Evolutionary conservation across 2,329 filamentous ascomycete species (phyloP), one percentile per base, ranked within the genome.

Genomic region (Cladosporium austrohemisphaericum): DNA sequence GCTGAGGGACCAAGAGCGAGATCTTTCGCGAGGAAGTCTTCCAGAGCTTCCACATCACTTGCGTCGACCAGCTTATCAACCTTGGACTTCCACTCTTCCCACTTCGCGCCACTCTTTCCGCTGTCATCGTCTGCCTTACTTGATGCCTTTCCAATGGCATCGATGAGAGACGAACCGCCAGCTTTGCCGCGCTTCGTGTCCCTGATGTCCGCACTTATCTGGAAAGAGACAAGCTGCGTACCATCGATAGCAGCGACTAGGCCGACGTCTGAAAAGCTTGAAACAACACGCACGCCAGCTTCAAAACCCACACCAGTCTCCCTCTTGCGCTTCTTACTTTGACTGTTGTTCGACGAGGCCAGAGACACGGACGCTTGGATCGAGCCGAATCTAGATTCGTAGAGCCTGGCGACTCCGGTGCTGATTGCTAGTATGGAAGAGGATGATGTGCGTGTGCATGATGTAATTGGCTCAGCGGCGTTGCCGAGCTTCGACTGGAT

Each of bases 381-480:
- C 5, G 77, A 76, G 45, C 70, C 78, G 63, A 83, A 90, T 52
- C 83, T 79, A 26, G 84, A 80, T 65, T 89, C 88, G 63, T 85
- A 86, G 11, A 88, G 72, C 33, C 72, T 75, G 32, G 86, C 76
- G 0, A 75, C 73, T 8, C 74, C 68, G 0, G 74, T 59, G 0
- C 81, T 82, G n/a, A 79, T 73, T 1, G 80, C 76, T 36, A 91
- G 73, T 1, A 88, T 66, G 4, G 85, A 80, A 6, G 84, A 81
- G 50, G 78, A 79, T 6, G 84, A 86, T 0, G 90, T 70, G 5
- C 83, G 77, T 5, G 85, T 62, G 59, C 88, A 87, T 2, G 84
- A 85, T 16, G 73, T 72, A 2, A 81, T 72, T 1, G 70, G 74
- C 4, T 75, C 68, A 32, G 78, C 69, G 5, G 73, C 54, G 19